Base-by-base conservation (phyloP, 331 rosid genomes). In the Quercus lobata region DNA sequence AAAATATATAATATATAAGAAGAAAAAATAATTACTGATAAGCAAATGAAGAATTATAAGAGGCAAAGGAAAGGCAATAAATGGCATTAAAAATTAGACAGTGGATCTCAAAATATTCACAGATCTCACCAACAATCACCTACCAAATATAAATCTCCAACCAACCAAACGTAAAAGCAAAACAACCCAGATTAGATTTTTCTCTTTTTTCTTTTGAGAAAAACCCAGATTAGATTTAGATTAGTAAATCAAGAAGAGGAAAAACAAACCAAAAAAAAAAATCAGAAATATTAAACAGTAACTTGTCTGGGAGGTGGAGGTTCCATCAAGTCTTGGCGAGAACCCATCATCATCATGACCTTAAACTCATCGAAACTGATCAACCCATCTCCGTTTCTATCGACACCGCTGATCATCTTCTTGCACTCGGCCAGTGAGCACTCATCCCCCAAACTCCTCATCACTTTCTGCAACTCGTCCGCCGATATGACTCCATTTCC, bases 321-420 rank as follows among this genome's bases (percentile, higher is more conserved):
- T 61, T 83, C 84, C 10, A 77, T 83, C 3, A 85, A 77, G 49
- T 83, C 85, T 25, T 37, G 80, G 29, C 92, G 90, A 2, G 89
- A 87, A 6, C 91, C 95, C 86, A 78, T 81, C 96, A 87, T 91
- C 97, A 95, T 95, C 99, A 95, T 95, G 3, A 87, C 88, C 87
- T 84, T 88, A 27, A 95, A 95, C 80, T 95, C 99, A 10, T 95
- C 99, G 18, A 95, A 95, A 78, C 88, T 90, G 41, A 95, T 93
- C 90, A 78, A 84, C 2, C 99, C 99, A 61, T 95, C 94, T 3
- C 99, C 98, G 78, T 95, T 90, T 10, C 89, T 81, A 12, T 95
- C 99, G 1, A 90, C 98, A 7, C 94, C 99, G 16, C 83, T 60
- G 80, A 95, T 95, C 99, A 95, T 95, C 62, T 79, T 76, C 87